phyloP scores from a whole-genome alignment of 768 basidiomycete genomes.

The Coprinopsis marcescibilis region DNA sequence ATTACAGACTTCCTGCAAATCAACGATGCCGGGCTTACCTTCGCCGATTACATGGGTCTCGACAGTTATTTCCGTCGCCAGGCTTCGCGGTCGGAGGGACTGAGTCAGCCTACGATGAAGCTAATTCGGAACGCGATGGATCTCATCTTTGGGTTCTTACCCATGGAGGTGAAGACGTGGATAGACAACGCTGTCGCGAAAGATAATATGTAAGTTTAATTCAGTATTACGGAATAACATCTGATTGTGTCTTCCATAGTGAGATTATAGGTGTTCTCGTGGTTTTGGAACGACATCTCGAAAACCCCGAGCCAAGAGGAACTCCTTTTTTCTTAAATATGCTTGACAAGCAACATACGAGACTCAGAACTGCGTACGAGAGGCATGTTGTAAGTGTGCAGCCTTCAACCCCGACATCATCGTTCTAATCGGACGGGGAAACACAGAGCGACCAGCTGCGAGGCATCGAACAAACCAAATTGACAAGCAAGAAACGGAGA shows the following conservation, averaged over 20 bases:
- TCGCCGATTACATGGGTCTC: constrained; percentile 91
- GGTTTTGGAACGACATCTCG: constrained; percentile 68
- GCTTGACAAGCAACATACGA: constrained; percentile 77
- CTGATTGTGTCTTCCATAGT: constrained; percentile 57
- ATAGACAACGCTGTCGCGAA: constrained; percentile 70
- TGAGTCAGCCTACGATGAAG: constrained; percentile 68
- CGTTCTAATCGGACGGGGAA: constrained; percentile 4
- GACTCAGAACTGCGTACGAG: constrained; percentile 72
- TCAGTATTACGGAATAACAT: constrained; percentile 62
- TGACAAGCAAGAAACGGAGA: constrained; percentile 87
- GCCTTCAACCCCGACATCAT: background rate
- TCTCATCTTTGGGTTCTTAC: constrained; percentile 90
- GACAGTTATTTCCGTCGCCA: constrained; percentile 94
- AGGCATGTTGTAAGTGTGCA: constrained; percentile 56
- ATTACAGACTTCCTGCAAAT: constrained; percentile 90
- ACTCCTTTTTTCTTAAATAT: constrained; percentile 67
- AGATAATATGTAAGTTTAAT: constrained; percentile 60
- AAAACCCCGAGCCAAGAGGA: constrained; percentile 74
- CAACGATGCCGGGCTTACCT: constrained; percentile 82
- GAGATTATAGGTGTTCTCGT: constrained; percentile 82
- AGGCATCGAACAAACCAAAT: constrained; percentile 83
- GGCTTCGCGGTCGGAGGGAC: constrained; percentile 65
- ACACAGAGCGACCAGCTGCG: constrained; percentile 80
- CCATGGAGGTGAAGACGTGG: constrained; percentile 78
- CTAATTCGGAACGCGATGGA: constrained; percentile 88